These are phyloP conservation scores for Exophiala sideris DNA, from an alignment of 2,329 filamentous ascomycete genomes.

Conservation along the genomic window DNA sequence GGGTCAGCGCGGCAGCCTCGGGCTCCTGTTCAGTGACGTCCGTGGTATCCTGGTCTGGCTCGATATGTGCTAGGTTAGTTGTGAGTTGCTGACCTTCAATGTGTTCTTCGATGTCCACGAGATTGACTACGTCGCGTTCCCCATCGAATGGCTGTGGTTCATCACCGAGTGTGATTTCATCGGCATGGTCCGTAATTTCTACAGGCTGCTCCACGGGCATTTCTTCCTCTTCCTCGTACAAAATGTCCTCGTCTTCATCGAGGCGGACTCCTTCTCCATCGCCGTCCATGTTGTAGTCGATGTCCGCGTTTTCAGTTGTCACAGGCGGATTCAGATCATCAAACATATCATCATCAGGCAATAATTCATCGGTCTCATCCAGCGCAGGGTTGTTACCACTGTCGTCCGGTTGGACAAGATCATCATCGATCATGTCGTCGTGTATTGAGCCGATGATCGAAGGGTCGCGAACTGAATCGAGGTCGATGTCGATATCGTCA, in stretches of 20 bases:
- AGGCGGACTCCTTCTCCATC: slow-evolving; percentile 11
- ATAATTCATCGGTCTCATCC: slow-evolving; percentile 36
- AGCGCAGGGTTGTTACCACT: slow-evolving; percentile 21
- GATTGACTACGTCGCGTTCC: slow-evolving; percentile 9
- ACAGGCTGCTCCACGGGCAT: neutral
- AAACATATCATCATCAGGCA: slow-evolving; percentile 40
- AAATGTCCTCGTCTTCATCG: slow-evolving; percentile 26
- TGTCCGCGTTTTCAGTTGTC: slow-evolving; percentile 15
- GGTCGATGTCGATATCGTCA: slow-evolving; percentile 29
- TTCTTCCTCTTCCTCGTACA: slow-evolving; percentile 26
- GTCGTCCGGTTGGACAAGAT: slow-evolving; percentile 31
- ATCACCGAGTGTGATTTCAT: slow-evolving; percentile 4
- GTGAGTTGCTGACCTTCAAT: neutral
- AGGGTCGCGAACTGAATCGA: slow-evolving; percentile 24
- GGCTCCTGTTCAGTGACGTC: neutral
- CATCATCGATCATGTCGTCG: slow-evolving; percentile 28
- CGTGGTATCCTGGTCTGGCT: neutral
- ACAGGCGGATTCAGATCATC: slow-evolving; percentile 29
- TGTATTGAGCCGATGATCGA: slow-evolving; percentile 21
- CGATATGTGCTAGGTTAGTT: slow-evolving; percentile 4
- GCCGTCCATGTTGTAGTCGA: slow-evolving; percentile 22
- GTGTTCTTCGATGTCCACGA: slow-evolving; percentile 10
- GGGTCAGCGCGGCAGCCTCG: too few relatives aligned
- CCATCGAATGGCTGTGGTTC: slow-evolving; percentile 2
- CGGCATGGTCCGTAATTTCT: slow-evolving; percentile 3